Evolutionary conservation across 2,329 filamentous ascomycete genomes (phyloP).

Genomic region (Tolypocladium amazonense): DNA sequence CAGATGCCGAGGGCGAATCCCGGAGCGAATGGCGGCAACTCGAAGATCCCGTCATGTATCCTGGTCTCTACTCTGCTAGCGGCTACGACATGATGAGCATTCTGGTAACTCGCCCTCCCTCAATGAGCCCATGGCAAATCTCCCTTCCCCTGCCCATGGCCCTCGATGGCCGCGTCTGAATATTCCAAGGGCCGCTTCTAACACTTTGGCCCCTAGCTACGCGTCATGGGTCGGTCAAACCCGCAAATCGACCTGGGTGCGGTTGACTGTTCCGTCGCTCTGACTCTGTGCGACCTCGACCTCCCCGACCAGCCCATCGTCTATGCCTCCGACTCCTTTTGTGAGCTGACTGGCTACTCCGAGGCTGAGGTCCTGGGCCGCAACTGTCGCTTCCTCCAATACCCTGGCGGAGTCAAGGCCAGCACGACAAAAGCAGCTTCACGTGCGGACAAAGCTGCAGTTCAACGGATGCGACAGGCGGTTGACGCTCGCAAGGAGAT

Average conservation of each 20-base stretch:
- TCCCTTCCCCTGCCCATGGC: not conserved
- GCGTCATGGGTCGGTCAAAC: constrained; percentile 59
- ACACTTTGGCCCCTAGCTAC: constrained; percentile 25
- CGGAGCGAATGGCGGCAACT: constrained; percentile 14
- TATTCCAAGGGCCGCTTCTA: not conserved
- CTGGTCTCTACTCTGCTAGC: constrained; percentile 43
- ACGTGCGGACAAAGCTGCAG: constrained; percentile 33
- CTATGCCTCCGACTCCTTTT: constrained; percentile 75
- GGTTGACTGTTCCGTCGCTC: constrained; percentile 74
- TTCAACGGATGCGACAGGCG: constrained; percentile 41
- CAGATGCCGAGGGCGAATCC: not conserved
- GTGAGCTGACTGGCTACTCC: constrained; percentile 68
- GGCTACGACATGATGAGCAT: constrained; percentile 46
- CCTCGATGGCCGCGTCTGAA: not conserved
- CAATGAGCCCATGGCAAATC: not conserved
- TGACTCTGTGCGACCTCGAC: constrained; percentile 70
- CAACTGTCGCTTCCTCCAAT: constrained; percentile 80
- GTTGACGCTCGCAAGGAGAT: constrained; percentile 34
- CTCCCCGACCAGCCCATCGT: constrained; percentile 69
- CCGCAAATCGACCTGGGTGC: constrained; percentile 71
- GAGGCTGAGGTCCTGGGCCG: constrained; percentile 62
- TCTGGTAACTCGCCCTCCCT: constrained; percentile 25
- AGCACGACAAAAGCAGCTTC: not conserved
- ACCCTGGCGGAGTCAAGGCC: constrained; percentile 43
- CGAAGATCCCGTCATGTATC: constrained; percentile 40